Evolutionary conservation across 371 early-diverging fungal species (phyloP), one percentile per base, ranked within the genome.

Genomic region (Mortierella sp.): DNA sequence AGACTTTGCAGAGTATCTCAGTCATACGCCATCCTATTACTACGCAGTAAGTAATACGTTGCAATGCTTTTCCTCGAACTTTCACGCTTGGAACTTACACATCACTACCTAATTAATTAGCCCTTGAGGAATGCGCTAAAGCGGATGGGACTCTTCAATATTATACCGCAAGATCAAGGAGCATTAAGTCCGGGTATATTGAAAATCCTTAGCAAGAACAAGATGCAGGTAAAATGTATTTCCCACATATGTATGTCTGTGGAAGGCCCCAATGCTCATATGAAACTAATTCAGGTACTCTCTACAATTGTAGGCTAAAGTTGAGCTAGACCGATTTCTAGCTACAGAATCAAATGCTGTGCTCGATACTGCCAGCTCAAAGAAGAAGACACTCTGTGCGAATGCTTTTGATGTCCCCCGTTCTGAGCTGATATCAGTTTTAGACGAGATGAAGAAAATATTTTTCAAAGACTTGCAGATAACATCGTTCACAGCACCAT

Each of bases 1-100:
- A 10, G 89, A 89, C 55, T 86, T 89, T 73, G 83, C 83, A 29
- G 87, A 89, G 64, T 89, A 89, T 29, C 69, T 89, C 45, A 86
- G 85, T 57, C 89, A 89, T 42, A 88, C 87, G 1, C 89, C 89
- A 1, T 78, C 84, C 1, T 89, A 89, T 69, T 89, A 89, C 42
- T 78, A 85, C 13, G 70, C 23, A 69, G 86, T 47, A 75, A 80
- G 61, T 75, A 75, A 29, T 42, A 23, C 40, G 3, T 37, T 35
- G 8, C 2, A 29, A 8, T 45, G 45, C 6, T 42, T 40, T 1
- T 45, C 7, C 22, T 15, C 4, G 19, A 1, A 31, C 28, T 8
- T 8, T 12, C 6, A 13, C 29, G 4, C 37, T 22, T 15, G 31
- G 9, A 26, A 29, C 63, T 63, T 19, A 47, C 35, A 19, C 13